Evolutionary conservation across 2,329 filamentous ascomycete species (phyloP).

Genomic region (Penicillium crustosum): DNA sequence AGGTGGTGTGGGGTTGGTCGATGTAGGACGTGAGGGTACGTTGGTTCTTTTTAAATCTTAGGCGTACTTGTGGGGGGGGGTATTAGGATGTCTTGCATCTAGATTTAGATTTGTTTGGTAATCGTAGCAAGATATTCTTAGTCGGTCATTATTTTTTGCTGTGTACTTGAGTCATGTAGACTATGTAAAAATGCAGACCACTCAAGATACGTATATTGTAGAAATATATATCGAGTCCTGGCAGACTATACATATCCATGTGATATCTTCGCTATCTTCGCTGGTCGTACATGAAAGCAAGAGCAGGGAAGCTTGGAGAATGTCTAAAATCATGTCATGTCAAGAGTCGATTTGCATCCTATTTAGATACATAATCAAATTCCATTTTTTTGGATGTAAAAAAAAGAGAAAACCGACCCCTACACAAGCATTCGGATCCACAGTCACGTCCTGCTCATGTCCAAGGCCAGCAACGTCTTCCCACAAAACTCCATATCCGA

Average conservation of each 20-base stretch:
- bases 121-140: not conserved
- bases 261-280: not conserved
- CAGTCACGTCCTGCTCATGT: slow-evolving; percentile 30
- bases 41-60: not conserved
- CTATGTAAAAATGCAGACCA: not conserved
- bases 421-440: slow-evolving; percentile 34
- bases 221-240: not conserved
- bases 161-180: not conserved
- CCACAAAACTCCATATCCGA: slow-evolving; percentile 39
- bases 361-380: slow-evolving; percentile 44
- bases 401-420: slow-evolving; percentile 35
- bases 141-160: not conserved
- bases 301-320: slow-evolving; percentile 9
- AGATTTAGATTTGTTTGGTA: not conserved
- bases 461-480: slow-evolving; percentile 34
- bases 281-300: not conserved
- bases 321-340: slow-evolving; percentile 37
- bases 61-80: not conserved
- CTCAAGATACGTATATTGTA: not conserved
- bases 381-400: slow-evolving; percentile 36
- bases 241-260: not conserved
- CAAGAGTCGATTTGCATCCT: slow-evolving; percentile 42
- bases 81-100: not conserved
- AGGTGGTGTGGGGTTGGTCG: not conserved
- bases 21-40: not conserved